Base-by-base conservation (phyloP, 2,329 filamentous ascomycete genomes). In the Fusarium pseudoanthophilum region DNA sequence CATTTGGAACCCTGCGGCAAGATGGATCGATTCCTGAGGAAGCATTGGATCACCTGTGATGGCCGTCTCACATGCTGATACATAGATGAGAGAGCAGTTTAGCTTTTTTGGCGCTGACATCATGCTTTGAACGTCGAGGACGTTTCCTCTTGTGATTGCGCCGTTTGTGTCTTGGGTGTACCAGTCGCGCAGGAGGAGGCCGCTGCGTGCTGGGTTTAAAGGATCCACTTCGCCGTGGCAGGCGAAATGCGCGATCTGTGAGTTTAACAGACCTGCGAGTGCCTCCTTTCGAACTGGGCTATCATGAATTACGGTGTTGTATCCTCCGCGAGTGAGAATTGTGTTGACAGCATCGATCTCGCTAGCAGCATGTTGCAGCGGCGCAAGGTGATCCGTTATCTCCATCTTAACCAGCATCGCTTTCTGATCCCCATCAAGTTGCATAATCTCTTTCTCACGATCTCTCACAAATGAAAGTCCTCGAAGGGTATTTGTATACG, bases 91-190 rank as follows among this genome's bases (percentile, higher is more conserved):
- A 11, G 42, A 7, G 28, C 56, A 59, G 15, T 11, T 30, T 6
- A 59, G 15, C 7, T 51, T 26, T 3, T 28, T 59, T 18, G 56
- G 56, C 0, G 56, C 56, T 5, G 56, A 24, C 30, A 59, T 59
- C 30, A 49, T 59, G 32, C 56, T 59, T 20, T 59, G 56, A 6
- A 59, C 42, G 16, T 59, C 56, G 20, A 59, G 56, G 4, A 59
- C 15, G 21, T 59, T 59, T 21, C 56, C 42, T 37, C 42, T 8
- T 4, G 20, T 7, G 15, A 59, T 51, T 0, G 16, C 14, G 30
- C 56, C 56, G 7, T 36, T 49, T 16, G 32, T 4, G 3, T 20
- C 20, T 18, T 36, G n/a, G 8, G 14, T 49, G 11, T 30, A 59
- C 55, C 55, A 57, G 13, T 57, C 55, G 5, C 39, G 55, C 7